Conservation (phyloP, 2,329 filamentous ascomycete species). For the Sphaerostilbella broomeana region DNA sequence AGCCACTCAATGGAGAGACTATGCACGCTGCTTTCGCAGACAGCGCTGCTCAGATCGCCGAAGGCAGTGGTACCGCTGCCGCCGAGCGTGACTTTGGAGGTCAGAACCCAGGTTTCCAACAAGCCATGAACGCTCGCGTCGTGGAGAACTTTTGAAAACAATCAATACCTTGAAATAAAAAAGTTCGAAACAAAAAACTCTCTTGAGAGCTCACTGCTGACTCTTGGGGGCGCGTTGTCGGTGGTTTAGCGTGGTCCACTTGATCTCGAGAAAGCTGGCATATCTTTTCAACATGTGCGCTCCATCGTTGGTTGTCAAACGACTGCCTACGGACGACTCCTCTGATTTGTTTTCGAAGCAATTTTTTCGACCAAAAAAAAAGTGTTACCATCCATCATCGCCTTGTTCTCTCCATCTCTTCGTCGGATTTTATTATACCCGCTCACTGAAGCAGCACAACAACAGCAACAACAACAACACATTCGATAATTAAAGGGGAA, state of each 20-base stretch:
- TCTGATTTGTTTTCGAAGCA: too few relatives aligned
- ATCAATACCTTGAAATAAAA: too few relatives aligned
- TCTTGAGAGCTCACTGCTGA: slow-evolving; percentile 23
- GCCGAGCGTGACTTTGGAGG: slow-evolving; percentile 47
- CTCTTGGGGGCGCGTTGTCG: slow-evolving; percentile 23
- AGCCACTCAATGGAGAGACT: slow-evolving; percentile 44
- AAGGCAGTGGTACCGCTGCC: slow-evolving; percentile 45
- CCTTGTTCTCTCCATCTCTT: too few relatives aligned
- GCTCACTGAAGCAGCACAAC: too few relatives aligned
- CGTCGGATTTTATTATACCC: too few relatives aligned
- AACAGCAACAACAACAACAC: too few relatives aligned
- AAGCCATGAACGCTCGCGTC: slow-evolving; percentile 72
- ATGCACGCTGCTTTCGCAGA: slow-evolving; percentile 39
- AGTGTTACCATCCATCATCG: too few relatives aligned
- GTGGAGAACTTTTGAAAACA: slow-evolving; percentile 72
- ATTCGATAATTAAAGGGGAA: too few relatives aligned
- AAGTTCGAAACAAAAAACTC: too few relatives aligned
- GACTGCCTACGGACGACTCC: too few relatives aligned
- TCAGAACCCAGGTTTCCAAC: slow-evolving; percentile 60
- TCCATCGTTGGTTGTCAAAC: slow-evolving; percentile 18
- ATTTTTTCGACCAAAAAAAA: too few relatives aligned
- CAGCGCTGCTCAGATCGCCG: slow-evolving; percentile 23
- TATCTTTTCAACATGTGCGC: slow-evolving; percentile 6
- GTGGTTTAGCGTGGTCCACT: slow-evolving; percentile 30
- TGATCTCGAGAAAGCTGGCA: slow-evolving; percentile 24